Base-by-base conservation (phyloP, 139 green algal genomes). In the Microglena sp. region DNA sequence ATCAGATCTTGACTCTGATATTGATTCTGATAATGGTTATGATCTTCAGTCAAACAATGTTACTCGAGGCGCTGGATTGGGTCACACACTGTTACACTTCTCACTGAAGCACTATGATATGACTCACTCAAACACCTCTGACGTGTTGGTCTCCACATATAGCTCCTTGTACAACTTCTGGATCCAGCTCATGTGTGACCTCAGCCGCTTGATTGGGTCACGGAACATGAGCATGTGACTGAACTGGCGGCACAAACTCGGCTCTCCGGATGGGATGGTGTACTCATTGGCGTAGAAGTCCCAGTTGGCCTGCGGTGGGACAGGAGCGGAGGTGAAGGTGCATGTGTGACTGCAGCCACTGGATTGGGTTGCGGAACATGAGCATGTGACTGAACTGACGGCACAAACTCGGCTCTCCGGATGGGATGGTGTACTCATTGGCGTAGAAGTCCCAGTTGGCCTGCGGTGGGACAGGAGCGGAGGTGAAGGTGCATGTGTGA, bases 241-340 rank as follows among this genome's bases (percentile, higher is more conserved):
- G 56, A 79, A 75, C 36, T 79, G 56, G 32, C 60, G 54, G 58
- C 72, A 79, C 61, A 74, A 50, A 5, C 21, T 34, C 11, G 24
- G 3, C 43, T 72, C 55, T 2, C 40, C 55, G 3, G 18, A 26
- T 33, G 66, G 72, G 31, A 69, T 50, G 0, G 72, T 79, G 57
- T 69, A 75, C 62, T 79, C 72, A 44, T 79, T 79, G 35, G 72
- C 67, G 62, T 75, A 75, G 28, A 79, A 79, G 45, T 54, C 65
- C 61, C 61, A 55, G 67, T 33, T 27, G 40, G 67, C 40, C 8
- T 44, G 55, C 2, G 40, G 40, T 11, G 40, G 40, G 40, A 50
- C 15, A 18, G 33, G 54, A 6, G 11, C 24, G 54, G 15, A 50
- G 40, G 40, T 24, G 40, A 50, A 11, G 40, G 40, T 50, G 40